These are phyloP conservation scores for button mushroom (Agaricus bisporus) DNA, from an alignment of 768 basidiomycete genomes.

Conservation along the genomic window DNA sequence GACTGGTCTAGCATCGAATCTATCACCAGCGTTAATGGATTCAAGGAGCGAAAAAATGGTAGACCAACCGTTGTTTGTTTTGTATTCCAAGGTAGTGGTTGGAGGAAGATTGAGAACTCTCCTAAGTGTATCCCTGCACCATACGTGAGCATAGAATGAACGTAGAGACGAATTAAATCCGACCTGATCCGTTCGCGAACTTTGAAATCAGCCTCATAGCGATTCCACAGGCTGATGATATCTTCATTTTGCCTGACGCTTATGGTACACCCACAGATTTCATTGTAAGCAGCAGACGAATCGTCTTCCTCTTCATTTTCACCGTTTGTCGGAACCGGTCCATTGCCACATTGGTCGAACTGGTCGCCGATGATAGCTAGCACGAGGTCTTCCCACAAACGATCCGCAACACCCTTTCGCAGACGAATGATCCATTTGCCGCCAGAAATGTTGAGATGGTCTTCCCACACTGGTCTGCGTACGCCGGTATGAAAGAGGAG, in stretches of 20 bases:
- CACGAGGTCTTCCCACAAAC: slow-evolving; percentile 87
- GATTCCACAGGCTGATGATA: slow-evolving; percentile 91
- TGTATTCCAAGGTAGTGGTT: slow-evolving; percentile 88
- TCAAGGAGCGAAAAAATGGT: background rate
- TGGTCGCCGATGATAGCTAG: slow-evolving; percentile 87
- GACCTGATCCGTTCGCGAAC: slow-evolving; percentile 80
- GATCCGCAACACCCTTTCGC: slow-evolving; percentile 84
- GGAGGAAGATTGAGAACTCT: slow-evolving; percentile 69
- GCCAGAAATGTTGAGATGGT: slow-evolving; percentile 79
- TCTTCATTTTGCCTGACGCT: slow-evolving; percentile 92
- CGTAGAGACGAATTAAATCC: slow-evolving; percentile 20
- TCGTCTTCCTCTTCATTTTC: slow-evolving; percentile 39
- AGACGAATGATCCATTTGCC: slow-evolving; percentile 96
- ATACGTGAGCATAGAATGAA: background rate
- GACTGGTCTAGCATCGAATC: slow-evolving; percentile 89
- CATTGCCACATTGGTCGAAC: slow-evolving; percentile 43
- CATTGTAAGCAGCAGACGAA: slow-evolving; percentile 38
- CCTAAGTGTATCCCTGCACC: slow-evolving; percentile 70
- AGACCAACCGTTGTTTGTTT: slow-evolving; percentile 77
- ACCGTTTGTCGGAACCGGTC: slow-evolving; percentile 22
- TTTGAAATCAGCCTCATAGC: slow-evolving; percentile 68
- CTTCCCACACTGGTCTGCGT: slow-evolving; percentile 93
- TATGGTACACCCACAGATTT: slow-evolving; percentile 93
- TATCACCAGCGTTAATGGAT: slow-evolving; percentile 22
- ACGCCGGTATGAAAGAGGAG: slow-evolving; percentile 85